These are phyloP conservation scores for Trichosanthes cucumerina DNA, from an alignment of 306 rosid species.

Conservation along the genomic window DNA sequence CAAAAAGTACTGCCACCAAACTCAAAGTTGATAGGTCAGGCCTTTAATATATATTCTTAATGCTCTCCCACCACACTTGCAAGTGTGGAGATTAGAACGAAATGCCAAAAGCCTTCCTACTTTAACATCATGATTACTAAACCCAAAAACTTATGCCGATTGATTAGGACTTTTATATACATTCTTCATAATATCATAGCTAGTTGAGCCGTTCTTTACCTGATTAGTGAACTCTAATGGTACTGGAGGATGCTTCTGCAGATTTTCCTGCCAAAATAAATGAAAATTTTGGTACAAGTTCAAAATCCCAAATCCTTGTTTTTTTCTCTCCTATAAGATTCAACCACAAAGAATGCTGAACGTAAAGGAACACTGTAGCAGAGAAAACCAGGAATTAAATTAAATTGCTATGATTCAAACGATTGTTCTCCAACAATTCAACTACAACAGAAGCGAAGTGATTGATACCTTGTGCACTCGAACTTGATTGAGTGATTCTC, in stretches of 20 bases:
- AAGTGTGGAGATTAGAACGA: background rate
- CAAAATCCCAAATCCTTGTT: background rate
- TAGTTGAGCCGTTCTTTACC: constrained; percentile 31
- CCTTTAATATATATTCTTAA: background rate
- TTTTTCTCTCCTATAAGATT: background rate
- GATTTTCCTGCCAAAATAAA: constrained; percentile 40
- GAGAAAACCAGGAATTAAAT: background rate
- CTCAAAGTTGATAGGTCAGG: background rate
- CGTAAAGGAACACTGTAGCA: background rate
- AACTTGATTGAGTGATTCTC: constrained; percentile 63
- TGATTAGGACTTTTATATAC: background rate
- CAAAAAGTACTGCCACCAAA: background rate
- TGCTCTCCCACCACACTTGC: background rate
- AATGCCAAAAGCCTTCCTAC: background rate
- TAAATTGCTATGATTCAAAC: background rate
- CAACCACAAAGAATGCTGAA: background rate
- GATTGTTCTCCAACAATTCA: background rate
- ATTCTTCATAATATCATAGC: background rate
- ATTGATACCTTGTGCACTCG: constrained; percentile 51
- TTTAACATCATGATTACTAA: background rate
- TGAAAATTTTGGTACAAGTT: background rate
- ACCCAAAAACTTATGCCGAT: background rate
- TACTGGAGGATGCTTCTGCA: constrained; percentile 65
- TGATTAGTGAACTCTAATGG: constrained; percentile 65
- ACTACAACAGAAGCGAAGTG: background rate